A percentile compares a stretch with the other conserved stretches of the same genome.
These are phyloP conservation scores for Alternaria hordeiaustralica DNA, from an alignment of 2,329 filamentous ascomycete genomes.

Conservation along the genomic window DNA sequence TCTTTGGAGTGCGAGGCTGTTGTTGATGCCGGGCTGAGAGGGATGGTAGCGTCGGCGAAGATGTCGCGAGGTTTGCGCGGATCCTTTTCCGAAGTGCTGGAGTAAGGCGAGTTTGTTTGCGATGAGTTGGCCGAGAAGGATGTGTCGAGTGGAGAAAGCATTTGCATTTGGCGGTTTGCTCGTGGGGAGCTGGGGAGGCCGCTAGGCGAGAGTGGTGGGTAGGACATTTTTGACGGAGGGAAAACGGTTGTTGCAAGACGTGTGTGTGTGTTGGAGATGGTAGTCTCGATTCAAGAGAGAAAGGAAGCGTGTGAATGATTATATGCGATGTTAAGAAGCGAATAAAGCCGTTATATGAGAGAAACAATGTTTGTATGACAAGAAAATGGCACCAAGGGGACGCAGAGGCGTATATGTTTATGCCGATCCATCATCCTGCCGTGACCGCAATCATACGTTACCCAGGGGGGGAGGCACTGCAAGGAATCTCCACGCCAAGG, in stretches of 20 bases:
- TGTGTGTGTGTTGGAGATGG: not conserved
- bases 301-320: conserved; percentile 12
- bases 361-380: conserved; percentile 27
- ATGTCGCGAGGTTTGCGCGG: conserved; percentile 27
- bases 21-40: conserved; percentile 36
- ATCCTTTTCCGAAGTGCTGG: conserved; percentile 21
- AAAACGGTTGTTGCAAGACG: not conserved
- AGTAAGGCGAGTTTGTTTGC: conserved; percentile 21
- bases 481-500: conserved; percentile 23
- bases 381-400: conserved; percentile 22
- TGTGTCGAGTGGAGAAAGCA: conserved; percentile 32
- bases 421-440: conserved; percentile 26
- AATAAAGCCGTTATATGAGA: conserved; percentile 7
- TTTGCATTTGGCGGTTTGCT: conserved; percentile 23
- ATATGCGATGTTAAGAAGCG: conserved; percentile 5
- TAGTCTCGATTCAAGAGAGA: not conserved
- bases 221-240: conserved; percentile 14
- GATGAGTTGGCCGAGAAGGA: conserved; percentile 17
- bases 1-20: conserved; percentile 21
- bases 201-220: conserved; percentile 22
- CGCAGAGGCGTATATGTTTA: conserved; percentile 25
- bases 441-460: conserved; percentile 27
- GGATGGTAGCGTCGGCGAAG: conserved; percentile 45
- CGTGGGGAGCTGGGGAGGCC: conserved; percentile 36
- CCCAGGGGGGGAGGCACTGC: conserved; percentile 22